Percentiles rank a stretch among this genome's conserved stretches.
These are phyloP conservation scores for Persicaria maculosa DNA, from an alignment of 148 eudicot genomes.

Conservation along the genomic window DNA sequence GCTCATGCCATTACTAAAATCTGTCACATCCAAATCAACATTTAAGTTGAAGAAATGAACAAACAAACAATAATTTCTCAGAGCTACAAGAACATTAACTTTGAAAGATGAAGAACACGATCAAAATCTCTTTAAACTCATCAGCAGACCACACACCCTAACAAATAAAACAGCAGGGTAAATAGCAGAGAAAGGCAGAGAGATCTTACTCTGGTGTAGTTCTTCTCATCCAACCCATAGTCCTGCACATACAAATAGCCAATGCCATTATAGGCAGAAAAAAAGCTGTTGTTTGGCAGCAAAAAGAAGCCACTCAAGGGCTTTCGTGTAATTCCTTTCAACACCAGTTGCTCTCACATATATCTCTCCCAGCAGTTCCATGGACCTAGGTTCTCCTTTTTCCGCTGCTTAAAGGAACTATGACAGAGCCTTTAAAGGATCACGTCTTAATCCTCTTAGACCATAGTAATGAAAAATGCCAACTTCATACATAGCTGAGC, in stretches of 20 bases:
- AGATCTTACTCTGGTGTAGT: slow-evolving; percentile 65
- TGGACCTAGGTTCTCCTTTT: slow-evolving; percentile 84
- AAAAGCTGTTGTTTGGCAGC: slow-evolving; percentile 77
- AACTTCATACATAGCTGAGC: slow-evolving; percentile 79
- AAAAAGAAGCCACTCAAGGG: slow-evolving; percentile 75
- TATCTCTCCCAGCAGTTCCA: slow-evolving; percentile 96
- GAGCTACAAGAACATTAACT: no score
- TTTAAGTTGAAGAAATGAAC: no score
- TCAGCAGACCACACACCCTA: no score
- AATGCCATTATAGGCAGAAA: slow-evolving; percentile 93
- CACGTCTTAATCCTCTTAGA: slow-evolving; percentile 81
- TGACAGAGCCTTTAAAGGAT: slow-evolving; percentile 63
- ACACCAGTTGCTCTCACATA: slow-evolving; percentile 87
- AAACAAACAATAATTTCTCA: no score
- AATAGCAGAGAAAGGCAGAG: slow-evolving; percentile 8
- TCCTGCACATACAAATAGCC: slow-evolving; percentile 94
- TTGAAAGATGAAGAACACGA: no score
- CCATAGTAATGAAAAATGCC: slow-evolving; percentile 92
- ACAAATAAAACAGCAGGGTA: no score
- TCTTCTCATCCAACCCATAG: slow-evolving; percentile 85
- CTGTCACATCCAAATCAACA: no score
- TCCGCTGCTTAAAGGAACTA: slow-evolving; percentile 90
- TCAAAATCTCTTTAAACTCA: no score
- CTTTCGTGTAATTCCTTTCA: slow-evolving; percentile 75
- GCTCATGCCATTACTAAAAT: no score